These are phyloP conservation scores for Pseudogymnoascus sp. DNA, from an alignment of 2,329 filamentous ascomycete species.

Conservation along the genomic window DNA sequence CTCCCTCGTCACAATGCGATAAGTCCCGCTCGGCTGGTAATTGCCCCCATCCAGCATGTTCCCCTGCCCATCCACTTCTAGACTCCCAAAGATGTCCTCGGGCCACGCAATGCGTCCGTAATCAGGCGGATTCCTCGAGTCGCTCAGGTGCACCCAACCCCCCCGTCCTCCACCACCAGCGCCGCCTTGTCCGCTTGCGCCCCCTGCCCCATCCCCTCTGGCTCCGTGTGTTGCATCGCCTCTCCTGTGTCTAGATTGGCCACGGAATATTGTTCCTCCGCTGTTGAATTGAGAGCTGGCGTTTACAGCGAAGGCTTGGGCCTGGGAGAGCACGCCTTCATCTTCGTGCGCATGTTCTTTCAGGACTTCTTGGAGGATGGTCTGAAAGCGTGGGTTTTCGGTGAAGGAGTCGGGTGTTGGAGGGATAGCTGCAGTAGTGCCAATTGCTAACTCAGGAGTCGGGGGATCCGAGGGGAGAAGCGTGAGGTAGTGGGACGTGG, in stretches of 20 bases:
- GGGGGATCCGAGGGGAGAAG: constrained; percentile 54
- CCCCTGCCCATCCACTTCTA: constrained; percentile 54
- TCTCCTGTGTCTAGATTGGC: constrained; percentile 22
- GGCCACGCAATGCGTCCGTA: constrained; percentile 63
- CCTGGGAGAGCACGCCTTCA: constrained; percentile 48
- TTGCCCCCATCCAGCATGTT: constrained; percentile 46
- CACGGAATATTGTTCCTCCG: constrained; percentile 43
- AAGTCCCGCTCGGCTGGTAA: constrained; percentile 54
- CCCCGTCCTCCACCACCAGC: constrained; percentile 53
- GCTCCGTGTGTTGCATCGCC: constrained; percentile 35
- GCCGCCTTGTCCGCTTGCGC: constrained; percentile 53
- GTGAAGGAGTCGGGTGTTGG: constrained; percentile 54
- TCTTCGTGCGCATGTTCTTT: constrained; percentile 49
- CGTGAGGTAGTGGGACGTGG: constrained; percentile 45
- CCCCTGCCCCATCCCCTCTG: constrained; percentile 43
- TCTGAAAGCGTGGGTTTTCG: constrained; percentile 53
- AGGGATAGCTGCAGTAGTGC: constrained; percentile 50
- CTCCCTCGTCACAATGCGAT: constrained; percentile 57
- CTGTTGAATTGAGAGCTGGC: constrained; percentile 47
- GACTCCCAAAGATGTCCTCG: constrained; percentile 62
- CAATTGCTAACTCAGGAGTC: constrained; percentile 47
- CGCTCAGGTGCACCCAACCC: constrained; percentile 59
- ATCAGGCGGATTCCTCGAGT: constrained; percentile 56
- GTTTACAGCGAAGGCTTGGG: constrained; percentile 51
- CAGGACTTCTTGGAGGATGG: constrained; percentile 52